These are phyloP conservation scores for Panellus pusillus DNA, from an alignment of 768 basidiomycete genomes.

Conservation along the genomic window DNA sequence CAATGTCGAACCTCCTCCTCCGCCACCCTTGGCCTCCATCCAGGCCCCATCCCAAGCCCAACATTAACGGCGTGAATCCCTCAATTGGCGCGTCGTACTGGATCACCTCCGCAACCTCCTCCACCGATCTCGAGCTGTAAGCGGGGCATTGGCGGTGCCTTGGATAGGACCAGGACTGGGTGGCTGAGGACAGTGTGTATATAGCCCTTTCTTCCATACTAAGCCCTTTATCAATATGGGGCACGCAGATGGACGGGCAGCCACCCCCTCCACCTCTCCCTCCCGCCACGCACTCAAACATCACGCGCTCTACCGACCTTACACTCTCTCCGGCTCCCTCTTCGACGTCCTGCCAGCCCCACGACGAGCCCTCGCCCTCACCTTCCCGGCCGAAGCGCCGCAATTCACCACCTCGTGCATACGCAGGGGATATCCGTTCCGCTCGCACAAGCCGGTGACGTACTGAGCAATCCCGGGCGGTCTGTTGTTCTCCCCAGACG, in stretches of 20 bases:
- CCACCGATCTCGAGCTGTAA: too few relatives aligned
- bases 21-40: too few relatives aligned
- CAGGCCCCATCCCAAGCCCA: too few relatives aligned
- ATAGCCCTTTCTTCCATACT: background rate
- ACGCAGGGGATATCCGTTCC: slow-evolving; percentile 77
- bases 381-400: slow-evolving; percentile 18
- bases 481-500: slow-evolving; percentile 69
- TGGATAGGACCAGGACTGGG: slow-evolving; percentile 75
- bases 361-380: slow-evolving; percentile 27
- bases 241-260: slow-evolving; percentile 6
- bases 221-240: background rate
- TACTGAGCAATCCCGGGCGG: slow-evolving; percentile 72
- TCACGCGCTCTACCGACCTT: background rate
- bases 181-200: slow-evolving; percentile 66
- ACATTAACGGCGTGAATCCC: too few relatives aligned
- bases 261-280: slow-evolving; percentile 21
- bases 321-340: slow-evolving; percentile 13
- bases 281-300: background rate
- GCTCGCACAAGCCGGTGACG: slow-evolving; percentile 76
- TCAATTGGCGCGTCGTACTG: too few relatives aligned
- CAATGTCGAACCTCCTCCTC: too few relatives aligned
- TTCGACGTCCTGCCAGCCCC: slow-evolving; percentile 2
- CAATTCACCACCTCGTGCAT: slow-evolving; percentile 80
- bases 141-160: too few relatives aligned
- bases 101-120: too few relatives aligned